Conservation (phyloP, 169 alveolate genomes). For the Plasmodium falciparum region DNA sequence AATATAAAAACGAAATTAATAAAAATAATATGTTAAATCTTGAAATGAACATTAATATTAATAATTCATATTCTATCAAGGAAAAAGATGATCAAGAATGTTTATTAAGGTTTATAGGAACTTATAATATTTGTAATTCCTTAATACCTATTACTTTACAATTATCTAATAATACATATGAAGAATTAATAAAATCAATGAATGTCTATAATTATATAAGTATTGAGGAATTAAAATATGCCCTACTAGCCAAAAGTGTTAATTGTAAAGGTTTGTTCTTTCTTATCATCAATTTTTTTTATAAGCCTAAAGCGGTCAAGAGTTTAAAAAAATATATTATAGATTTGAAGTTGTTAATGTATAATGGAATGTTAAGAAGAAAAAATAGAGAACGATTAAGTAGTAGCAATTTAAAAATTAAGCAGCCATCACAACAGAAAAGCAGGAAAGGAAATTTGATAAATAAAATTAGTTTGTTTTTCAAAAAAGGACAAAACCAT, state of each 20-base stretch:
- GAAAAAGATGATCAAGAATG: conserved; percentile 75
- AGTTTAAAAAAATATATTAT: conserved; percentile 59
- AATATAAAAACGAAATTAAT: conserved; percentile 60
- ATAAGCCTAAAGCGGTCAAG: conserved; percentile 81
- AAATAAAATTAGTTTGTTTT: background rate
- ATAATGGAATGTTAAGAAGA: conserved; percentile 41
- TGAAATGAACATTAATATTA: conserved; percentile 70
- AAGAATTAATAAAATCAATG: conserved; percentile 51
- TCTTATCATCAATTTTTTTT: conserved; percentile 80
- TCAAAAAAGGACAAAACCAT: background rate
- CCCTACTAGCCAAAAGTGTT: conserved; percentile 81
- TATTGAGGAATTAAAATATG: conserved; percentile 82
- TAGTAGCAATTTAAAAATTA: conserved; percentile 2
- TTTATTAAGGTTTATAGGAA: conserved; percentile 50
- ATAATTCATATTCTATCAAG: conserved; percentile 32
- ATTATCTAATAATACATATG: conserved; percentile 53
- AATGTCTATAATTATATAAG: conserved; percentile 62
- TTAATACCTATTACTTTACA: conserved; percentile 64
- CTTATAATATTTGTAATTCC: conserved; percentile 50
- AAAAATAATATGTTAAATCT: conserved; percentile 63
- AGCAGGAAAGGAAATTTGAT: background rate
- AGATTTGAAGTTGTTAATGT: conserved; percentile 52
- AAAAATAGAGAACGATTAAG: conserved; percentile 25
- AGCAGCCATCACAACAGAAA: background rate
- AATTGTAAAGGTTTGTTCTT: conserved; percentile 85